Base-by-base conservation (phyloP, 495 filamentous ascomycete genomes). In the Trichoderma virens region DNA sequence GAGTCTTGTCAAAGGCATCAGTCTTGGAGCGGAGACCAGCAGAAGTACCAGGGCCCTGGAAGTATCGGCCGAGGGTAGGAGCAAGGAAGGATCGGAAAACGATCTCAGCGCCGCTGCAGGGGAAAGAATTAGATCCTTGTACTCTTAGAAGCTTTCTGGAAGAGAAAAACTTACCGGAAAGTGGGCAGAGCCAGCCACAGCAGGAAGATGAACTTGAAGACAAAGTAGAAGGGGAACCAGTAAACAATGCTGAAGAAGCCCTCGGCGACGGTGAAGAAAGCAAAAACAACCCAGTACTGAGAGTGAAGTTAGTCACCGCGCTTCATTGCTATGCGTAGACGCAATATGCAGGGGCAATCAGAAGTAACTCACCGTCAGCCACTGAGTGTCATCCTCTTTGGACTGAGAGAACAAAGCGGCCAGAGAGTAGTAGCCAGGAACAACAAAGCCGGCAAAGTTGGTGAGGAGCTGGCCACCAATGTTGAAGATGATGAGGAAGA, bases 191-290 rank as follows among this genome's bases (percentile, higher is more conserved):
- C 88, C 79, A 98, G 90, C 95, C 95, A 99, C 72, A 99, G 86
- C 70, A 97, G 80, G 72, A 97, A 86, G 72, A 92, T 83, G 73
- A 99, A 96, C 83, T 99, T 99, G 88, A 98, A 98, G 79, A 93
- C 94, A 80, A 91, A 99, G 87, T 99, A 99, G 85, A 99, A 99
- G 71, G 94, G 94, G 83, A 99, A 93, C 94, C 94, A 99, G 85
- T 99, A 99, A 54, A 95, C 90, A 65, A 95, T 92, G 76, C 82
- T 94, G 73, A 99, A 80, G 63, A 89, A 85, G 72, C 91, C 95
- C 86, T 99, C 94, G 75, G 97, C 69, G 34, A 97, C 91, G 63
- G 90, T 93, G 79, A 97, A 86, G 80, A 96, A 91, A 65, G 91
- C 85, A 73, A 92, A 98, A 39, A 96, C 90, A 66, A 98, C 91